These are phyloP conservation scores for Pseudodiploospora longispora DNA, from an alignment of 2,329 filamentous ascomycete species.

Conservation along the genomic window DNA sequence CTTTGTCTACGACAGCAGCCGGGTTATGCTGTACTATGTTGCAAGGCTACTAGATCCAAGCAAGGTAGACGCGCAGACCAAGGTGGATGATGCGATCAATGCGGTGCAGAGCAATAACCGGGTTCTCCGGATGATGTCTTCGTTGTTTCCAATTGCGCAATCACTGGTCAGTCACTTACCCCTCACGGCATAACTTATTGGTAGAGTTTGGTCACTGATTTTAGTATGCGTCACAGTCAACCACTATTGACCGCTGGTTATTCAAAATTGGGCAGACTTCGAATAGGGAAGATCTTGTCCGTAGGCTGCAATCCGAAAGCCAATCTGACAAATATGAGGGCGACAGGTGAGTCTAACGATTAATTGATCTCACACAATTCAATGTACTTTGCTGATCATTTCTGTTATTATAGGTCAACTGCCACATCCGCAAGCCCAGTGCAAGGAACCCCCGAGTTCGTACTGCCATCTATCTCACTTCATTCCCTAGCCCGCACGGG, in stretches of 20 bases:
- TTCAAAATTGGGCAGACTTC: constrained; percentile 26
- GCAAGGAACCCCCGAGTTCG: constrained; percentile 12
- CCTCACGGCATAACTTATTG: too few relatives aligned
- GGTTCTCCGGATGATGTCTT: constrained; percentile 28
- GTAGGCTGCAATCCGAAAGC: constrained; percentile 14
- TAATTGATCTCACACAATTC: too few relatives aligned
- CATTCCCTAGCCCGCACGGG: constrained; percentile 14
- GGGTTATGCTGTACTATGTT: constrained; percentile 41
- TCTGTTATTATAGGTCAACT: constrained; percentile 7
- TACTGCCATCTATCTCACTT: constrained; percentile 16
- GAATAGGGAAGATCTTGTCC: constrained; percentile 13
- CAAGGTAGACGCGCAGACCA: constrained; percentile 25
- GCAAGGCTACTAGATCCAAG: constrained; percentile 32
- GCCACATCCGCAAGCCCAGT: constrained; percentile 7
- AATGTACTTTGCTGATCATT: too few relatives aligned
- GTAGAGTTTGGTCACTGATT: neutral
- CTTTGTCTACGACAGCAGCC: constrained; percentile 38
- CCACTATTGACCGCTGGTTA: constrained; percentile 31
- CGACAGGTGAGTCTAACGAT: constrained; percentile 9
- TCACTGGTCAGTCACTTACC: constrained; percentile 23
- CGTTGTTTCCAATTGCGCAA: constrained; percentile 30
- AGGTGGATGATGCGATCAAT: constrained; percentile 29
- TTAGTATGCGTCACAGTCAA: constrained; percentile 18
- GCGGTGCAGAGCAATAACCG: constrained; percentile 32
- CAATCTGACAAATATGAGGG: constrained; percentile 14